These are phyloP conservation scores for Boletus rufocinnamomeus DNA, from an alignment of 768 basidiomycete species.

Conservation along the genomic window DNA sequence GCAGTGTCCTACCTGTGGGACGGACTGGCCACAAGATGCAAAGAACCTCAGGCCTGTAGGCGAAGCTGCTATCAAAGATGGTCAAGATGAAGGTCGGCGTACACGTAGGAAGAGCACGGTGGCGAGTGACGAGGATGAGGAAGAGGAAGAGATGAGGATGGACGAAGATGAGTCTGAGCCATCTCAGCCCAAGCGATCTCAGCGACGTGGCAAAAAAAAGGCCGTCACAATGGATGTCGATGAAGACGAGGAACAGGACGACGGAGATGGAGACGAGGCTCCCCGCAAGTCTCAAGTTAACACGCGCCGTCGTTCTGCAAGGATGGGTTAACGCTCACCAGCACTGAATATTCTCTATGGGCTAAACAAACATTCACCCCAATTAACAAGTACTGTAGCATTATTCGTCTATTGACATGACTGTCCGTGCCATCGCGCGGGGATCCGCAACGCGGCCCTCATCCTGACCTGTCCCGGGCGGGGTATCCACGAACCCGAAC, in stretches of 20 bases:
- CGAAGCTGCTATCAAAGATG: conserved; percentile 65
- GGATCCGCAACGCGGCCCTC: conserved; percentile 46
- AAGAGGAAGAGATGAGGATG: conserved; percentile 43
- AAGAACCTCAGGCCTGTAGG: conserved; percentile 59
- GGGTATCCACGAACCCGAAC: conserved; percentile 77
- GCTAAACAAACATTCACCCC: conserved; percentile 14
- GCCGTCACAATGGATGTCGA: conserved; percentile 45
- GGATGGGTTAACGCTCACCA: conserved; percentile 14
- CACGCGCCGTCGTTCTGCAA: conserved; percentile 23
- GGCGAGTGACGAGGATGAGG: conserved; percentile 42
- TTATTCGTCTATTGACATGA: conserved; percentile 30
- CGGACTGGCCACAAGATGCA: conserved; percentile 60
- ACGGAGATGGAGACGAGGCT: conserved; percentile 26
- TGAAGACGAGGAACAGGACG: conserved; percentile 43
- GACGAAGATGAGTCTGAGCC: conserved; percentile 36
- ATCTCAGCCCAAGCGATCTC: conserved; percentile 33
- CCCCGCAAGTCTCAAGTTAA: conserved; percentile 22
- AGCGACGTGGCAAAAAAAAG: conserved; percentile 33
- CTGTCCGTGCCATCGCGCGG: conserved; percentile 15
- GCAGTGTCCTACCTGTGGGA: conserved; percentile 58
- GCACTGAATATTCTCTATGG: conserved; percentile 11
- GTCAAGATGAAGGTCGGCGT: conserved; percentile 51
- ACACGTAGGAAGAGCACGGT: conserved; percentile 36
- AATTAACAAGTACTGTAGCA: conserved; percentile 23
- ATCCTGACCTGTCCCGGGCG: conserved; percentile 33